A percentile compares a stretch with the other conserved stretches of the same genome.
Conservation (phyloP, 1,139 yeast genomes). For the Petasospora fabianii region DNA sequence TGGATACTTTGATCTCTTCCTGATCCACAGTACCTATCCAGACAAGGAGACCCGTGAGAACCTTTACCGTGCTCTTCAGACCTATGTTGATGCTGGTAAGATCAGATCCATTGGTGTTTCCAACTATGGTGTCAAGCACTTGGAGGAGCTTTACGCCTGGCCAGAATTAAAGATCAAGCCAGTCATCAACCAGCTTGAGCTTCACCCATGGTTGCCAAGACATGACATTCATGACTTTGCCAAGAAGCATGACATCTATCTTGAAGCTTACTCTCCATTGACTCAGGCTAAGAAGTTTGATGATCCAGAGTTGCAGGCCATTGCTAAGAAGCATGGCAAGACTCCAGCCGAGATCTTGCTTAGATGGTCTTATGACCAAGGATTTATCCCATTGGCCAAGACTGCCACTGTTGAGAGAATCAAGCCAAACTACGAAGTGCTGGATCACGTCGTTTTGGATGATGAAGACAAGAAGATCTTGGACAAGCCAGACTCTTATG, state of each 20-base stretch:
- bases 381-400: conserved; percentile 72
- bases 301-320: conserved; percentile 43
- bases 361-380: conserved; percentile 40
- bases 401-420: conserved; percentile 52
- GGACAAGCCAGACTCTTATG: conserved; percentile 22
- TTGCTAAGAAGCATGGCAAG: conserved; percentile 37
- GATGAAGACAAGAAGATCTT: conserved; percentile 22
- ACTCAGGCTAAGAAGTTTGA: conserved; percentile 44
- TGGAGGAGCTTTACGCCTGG: conserved; percentile 16
- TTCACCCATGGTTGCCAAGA: conserved; percentile 47
- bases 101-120: conserved; percentile 23
- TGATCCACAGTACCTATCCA: conserved; percentile 18
- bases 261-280: conserved; percentile 56
- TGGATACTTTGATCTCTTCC: conserved; percentile 19
- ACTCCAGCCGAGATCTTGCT: conserved; percentile 41
- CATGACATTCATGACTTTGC: conserved; percentile 34
- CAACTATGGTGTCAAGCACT: conserved; percentile 17
- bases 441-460: conserved; percentile 23
- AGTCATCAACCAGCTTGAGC: conserved; percentile 44
- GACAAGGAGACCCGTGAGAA: conserved; percentile 12
- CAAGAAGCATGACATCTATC: conserved; percentile 36
- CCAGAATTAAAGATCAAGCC: conserved; percentile 19
- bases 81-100: conserved; percentile 15
- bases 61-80: conserved; percentile 18
- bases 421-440: conserved; percentile 41